Evolutionary conservation across 257 asterid species (phyloP), one percentile per base, ranked within the genome.

Genomic region (Solanum pennellii): DNA sequence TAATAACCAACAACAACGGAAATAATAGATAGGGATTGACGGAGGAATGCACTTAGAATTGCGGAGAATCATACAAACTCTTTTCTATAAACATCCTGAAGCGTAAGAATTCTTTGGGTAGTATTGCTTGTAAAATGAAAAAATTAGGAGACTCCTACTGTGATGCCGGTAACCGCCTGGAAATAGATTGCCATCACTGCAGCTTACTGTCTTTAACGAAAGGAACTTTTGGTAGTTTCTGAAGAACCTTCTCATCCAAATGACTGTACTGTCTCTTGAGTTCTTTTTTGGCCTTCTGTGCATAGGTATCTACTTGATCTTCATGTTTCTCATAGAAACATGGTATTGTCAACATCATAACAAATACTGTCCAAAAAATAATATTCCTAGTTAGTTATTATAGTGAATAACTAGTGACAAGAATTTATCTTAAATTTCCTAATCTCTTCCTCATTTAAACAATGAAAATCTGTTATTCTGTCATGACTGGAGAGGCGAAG

Each of bases 311-410:
- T 62, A 97, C 97, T 89, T 89, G 92, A 89, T 93, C 97, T 91
- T 97, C 99, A 44, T 96, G 94, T 90, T 91, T 97, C 90, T 95
- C 98, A 44, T 96, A 97, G 93, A 97, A 90, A 23, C 92, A 85
- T 12, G 99, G 99, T 90, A 97, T 91, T 16, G 99, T 96, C 88
- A 97, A 86, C 83, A 91, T 86, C 92, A 90, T 80, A 90, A 95
- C 94, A 87, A 94, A 93, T 59, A 90, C 98, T 91, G 91, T 83
- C 68, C 85, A 86, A 49, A 37, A 23, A 56, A 11, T 29, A 80
- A 29, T 80, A 21, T n/a, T 37, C 29, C 82, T 74, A 47, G 14
- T 29, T 47, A 44, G 41, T 45, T 79, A 79, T 45, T 65, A 44
- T 14, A 23, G 65, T 27, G 42, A 79, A 9, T 45, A 16, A 23